Base-by-base conservation (phyloP, 495 filamentous ascomycete genomes). In the Cercophora samala region DNA sequence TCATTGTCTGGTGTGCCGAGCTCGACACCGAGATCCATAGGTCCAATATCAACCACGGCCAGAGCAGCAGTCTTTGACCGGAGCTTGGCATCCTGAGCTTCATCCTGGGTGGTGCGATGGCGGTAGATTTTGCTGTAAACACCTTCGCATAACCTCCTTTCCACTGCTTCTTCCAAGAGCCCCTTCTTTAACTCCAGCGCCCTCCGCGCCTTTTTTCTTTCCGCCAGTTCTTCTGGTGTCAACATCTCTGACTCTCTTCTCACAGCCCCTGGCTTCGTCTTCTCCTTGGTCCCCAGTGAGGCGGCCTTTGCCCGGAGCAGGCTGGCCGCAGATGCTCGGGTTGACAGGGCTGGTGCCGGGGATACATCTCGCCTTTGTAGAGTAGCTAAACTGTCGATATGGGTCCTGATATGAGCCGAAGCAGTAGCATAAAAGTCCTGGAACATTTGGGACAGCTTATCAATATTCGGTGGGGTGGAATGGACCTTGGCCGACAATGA, bases 11-110 rank as follows among this genome's bases (percentile, higher is more conserved):
- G 25, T 77, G 76, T 61, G 84, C 82, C 83, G 19, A 95, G 76
- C 61, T 94, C 91, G 60, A 97, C 85, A 0, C 94, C 92, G 11
- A 99, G 81, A 72, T 99, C 96, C 60, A 84, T 88, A 66, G 95
- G 78, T 25, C 92, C 90, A 71, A 98, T 97, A 9, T 93, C 95
- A 3, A 98, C 91, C 21, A 99, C 83, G 24, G 90, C 85, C 58
- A 99, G 81, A 0, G 95, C 93, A 22, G 95, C 96, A 6, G 93
- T 97, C 69, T 96, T 93, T 2, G 96, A 98, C 26, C 95, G 88
- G 65, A 99, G 80, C 73, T 96, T 98, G 71, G 96, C 93, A 75
- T 99, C 95, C 69, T 94, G 84, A 8, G 94, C 93, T 74, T 98
- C 95, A 75, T 99, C 95, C 75, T 98, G 84, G 2, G 94, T 96